phyloP scores from a whole-genome alignment of 148 eudicot genomes.

The Nyssa sinensis region DNA sequence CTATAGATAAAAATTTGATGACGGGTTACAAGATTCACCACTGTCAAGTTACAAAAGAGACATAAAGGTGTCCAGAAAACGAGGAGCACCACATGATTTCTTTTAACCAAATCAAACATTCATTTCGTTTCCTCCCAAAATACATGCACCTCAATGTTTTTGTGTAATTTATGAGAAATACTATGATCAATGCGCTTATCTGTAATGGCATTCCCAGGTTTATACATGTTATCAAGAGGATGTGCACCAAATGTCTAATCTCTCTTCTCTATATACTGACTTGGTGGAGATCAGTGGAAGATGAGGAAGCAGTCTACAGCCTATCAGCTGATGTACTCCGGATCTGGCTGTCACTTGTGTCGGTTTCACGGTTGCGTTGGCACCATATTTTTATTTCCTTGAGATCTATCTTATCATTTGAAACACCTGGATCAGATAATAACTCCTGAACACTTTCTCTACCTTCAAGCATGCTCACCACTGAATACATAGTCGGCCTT shows the following conservation, averaged over 20 bases:
- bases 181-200: no score
- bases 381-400: background rate
- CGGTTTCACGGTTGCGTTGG: background rate
- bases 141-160: no score
- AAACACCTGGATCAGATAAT: background rate
- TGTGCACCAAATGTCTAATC: background rate
- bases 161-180: no score
- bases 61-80: no score
- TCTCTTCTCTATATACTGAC: background rate
- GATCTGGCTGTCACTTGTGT: background rate
- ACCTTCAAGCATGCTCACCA: slow-evolving; percentile 40
- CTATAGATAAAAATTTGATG: no score
- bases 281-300: slow-evolving; percentile 26
- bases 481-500: slow-evolving; percentile 38
- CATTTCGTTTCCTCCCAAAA: no score
- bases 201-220: no score
- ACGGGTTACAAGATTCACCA: no score
- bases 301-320: slow-evolving; percentile 23
- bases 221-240: no score
- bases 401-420: background rate
- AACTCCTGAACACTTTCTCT: slow-evolving; percentile 2
- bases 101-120: no score
- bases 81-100: no score
- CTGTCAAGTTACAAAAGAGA: no score
- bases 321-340: slow-evolving; percentile 20